These are phyloP conservation scores for Tulasnella sp. DNA, from an alignment of 768 basidiomycete species.

Conservation along the genomic window DNA sequence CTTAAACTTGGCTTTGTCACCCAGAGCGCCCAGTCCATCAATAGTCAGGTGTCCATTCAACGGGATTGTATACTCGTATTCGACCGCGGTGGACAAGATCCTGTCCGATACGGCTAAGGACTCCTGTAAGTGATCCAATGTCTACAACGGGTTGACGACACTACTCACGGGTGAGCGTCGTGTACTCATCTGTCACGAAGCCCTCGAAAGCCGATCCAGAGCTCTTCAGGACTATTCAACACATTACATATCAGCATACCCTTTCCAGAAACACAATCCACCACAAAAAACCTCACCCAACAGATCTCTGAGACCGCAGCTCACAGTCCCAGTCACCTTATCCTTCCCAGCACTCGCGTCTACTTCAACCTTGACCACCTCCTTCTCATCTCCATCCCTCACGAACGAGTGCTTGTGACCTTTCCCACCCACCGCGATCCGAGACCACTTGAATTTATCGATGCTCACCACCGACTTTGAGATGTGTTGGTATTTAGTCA, in stretches of 20 bases:
- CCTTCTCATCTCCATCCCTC: constrained; percentile 86
- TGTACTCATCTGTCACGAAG: constrained; percentile 78
- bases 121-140: too few relatives aligned
- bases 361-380: constrained; percentile 48
- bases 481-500: constrained; percentile 28
- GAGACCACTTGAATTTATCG: constrained; percentile 59
- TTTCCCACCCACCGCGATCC: constrained; percentile 46
- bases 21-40: constrained; percentile 32
- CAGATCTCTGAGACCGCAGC: constrained; percentile 65
- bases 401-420: constrained; percentile 73
- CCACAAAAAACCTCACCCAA: constrained; percentile 52
- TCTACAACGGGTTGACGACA: not conserved
- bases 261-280: not conserved
- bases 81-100: constrained; percentile 81
- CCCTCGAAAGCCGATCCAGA: constrained; percentile 76
- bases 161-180: constrained; percentile 51
- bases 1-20: constrained; percentile 50
- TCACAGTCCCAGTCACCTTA: constrained; percentile 49
- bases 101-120: constrained; percentile 67
- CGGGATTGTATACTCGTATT: constrained; percentile 59
- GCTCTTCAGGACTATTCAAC: constrained; percentile 69
- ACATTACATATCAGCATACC: not conserved
- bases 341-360: constrained; percentile 56
- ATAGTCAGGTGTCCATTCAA: constrained; percentile 20
- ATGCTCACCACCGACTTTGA: constrained; percentile 24